Conservation (phyloP, 495 filamentous ascomycete species). For the Aspergillus cristatus region DNA sequence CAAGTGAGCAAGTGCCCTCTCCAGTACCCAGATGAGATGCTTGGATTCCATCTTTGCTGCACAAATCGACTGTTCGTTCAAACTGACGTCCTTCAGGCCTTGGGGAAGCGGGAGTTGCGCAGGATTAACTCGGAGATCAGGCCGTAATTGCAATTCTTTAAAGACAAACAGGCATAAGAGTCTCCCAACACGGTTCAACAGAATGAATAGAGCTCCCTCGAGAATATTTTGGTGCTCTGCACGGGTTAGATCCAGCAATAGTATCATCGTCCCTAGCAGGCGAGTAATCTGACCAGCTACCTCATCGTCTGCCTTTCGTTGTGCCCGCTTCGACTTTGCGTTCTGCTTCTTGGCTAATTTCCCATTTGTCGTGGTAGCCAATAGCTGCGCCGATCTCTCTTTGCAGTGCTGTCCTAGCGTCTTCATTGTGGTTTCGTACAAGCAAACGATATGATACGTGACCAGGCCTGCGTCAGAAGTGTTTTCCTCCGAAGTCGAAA, state of each 20-base stretch:
- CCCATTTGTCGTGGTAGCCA: background rate
- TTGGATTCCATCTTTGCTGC: conserved; percentile 22
- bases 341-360: conserved; percentile 3
- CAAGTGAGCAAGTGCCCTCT: conserved; percentile 21
- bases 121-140: conserved; percentile 13
- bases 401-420: conserved; percentile 22
- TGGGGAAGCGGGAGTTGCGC: conserved; percentile 18
- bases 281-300: conserved; percentile 9
- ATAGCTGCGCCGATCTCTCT: conserved; percentile 6
- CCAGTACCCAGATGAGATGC: conserved; percentile 30
- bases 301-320: conserved; percentile 7
- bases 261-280: conserved; percentile 21
- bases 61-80: conserved; percentile 12
- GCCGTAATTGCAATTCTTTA: conserved; percentile 15
- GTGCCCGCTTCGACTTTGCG: conserved; percentile 1
- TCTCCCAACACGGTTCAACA: conserved; percentile 27
- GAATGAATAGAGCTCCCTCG: conserved; percentile 30
- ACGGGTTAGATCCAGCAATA: conserved; percentile 16
- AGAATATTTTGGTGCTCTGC: conserved; percentile 21
- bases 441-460: conserved; percentile 29
- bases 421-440: conserved; percentile 31
- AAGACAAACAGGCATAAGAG: conserved; percentile 32
- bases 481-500: conserved; percentile 12
- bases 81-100: conserved; percentile 16
- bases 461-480: conserved; percentile 15